Evolutionary conservation across 2,329 filamentous ascomycete species (phyloP).

Genomic region (Aspergillus fructus): DNA sequence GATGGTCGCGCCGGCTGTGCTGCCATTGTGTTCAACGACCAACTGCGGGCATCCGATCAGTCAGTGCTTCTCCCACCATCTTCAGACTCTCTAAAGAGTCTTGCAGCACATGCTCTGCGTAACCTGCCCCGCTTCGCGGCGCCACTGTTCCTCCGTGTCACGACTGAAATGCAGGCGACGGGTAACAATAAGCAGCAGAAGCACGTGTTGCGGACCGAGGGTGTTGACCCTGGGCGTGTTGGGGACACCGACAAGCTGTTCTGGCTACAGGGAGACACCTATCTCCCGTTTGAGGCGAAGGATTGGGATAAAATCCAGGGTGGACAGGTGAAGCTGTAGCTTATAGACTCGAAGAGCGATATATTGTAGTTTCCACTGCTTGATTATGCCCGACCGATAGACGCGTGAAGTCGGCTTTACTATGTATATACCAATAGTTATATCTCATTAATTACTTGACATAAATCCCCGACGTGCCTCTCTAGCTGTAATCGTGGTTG

Average conservation of each 20-base stretch:
- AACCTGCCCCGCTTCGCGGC: conserved; percentile 71
- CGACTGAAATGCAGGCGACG: conserved; percentile 64
- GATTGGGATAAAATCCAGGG: conserved; percentile 70
- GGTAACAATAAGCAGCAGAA: conserved; percentile 92
- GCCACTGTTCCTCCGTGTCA: conserved; percentile 73
- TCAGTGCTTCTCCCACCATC: conserved; percentile 29
- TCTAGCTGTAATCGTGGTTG: too few relatives aligned
- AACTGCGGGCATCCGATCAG: conserved; percentile 24
- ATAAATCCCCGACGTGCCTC: too few relatives aligned
- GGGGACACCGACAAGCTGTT: conserved; percentile 52
- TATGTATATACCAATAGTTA: neutral
- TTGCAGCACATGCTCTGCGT: conserved; percentile 59
- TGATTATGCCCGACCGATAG: neutral
- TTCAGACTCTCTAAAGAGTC: conserved; percentile 52
- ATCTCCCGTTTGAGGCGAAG: conserved; percentile 63
- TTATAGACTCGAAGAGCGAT: neutral
- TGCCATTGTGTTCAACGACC: conserved; percentile 61
- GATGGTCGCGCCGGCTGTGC: conserved; percentile 84
- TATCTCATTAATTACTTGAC: too few relatives aligned
- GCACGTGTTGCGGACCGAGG: conserved; percentile 66
- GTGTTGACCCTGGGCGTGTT: conserved; percentile 62
- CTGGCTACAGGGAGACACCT: conserved; percentile 67
- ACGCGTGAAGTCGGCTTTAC: neutral
- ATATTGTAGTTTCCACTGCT: neutral
- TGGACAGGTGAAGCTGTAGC: conserved; percentile 68